Conservation (phyloP, 1,284 basidiomycete species). For the Cystobasidium pallidum region DNA sequence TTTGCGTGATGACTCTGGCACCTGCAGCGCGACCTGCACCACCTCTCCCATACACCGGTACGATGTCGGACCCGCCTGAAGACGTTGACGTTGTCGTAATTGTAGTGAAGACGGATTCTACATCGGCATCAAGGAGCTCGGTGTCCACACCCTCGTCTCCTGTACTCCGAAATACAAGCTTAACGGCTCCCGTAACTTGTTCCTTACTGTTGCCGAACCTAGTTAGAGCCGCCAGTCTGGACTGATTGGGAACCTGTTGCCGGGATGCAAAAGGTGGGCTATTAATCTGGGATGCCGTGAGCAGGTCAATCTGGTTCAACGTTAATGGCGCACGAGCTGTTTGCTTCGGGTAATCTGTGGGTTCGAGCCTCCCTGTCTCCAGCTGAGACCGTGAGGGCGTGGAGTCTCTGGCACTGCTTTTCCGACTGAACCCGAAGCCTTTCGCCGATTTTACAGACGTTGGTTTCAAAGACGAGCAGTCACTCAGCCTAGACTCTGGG, state of each 20-base stretch:
- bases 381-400: neutral
- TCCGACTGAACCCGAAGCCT: constrained; percentile 3
- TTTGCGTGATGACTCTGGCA: constrained; percentile 3
- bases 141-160: neutral
- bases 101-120: constrained; percentile 21
- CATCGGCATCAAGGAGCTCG: neutral
- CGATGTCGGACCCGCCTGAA: constrained; percentile 5
- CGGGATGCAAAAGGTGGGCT: neutral
- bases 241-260: neutral
- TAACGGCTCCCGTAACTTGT: constrained; percentile 18
- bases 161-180: constrained; percentile 9
- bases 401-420: neutral
- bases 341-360: neutral
- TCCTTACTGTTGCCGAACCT: neutral
- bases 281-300: neutral
- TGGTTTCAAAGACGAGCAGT: constrained; percentile 5
- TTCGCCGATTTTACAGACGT: constrained; percentile 1
- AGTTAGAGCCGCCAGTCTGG: constrained; percentile 11
- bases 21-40: constrained; percentile 26
- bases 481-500: neutral
- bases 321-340: neutral
- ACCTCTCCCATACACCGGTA: constrained; percentile 25
- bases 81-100: constrained; percentile 20
- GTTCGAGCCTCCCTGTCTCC: neutral
- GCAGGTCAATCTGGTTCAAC: neutral